Percentiles rank a stretch among this genome's conserved stretches.
These are phyloP conservation scores for Bothriochloa decipiens DNA, from an alignment of 176 grass and related monocot genomes.

Conservation along the genomic window DNA sequence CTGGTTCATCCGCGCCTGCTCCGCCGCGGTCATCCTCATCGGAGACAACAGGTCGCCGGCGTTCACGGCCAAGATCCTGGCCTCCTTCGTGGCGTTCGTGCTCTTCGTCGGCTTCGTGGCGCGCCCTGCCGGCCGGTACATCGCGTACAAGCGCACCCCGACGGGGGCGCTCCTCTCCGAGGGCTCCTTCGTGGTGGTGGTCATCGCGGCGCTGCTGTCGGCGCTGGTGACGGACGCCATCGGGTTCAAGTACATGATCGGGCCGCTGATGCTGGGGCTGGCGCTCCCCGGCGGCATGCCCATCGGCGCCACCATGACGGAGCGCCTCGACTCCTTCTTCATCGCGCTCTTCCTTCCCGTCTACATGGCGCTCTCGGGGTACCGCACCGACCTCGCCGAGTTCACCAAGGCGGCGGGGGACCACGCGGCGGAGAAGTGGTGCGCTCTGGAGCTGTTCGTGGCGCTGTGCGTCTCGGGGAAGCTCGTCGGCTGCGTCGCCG, in stretches of 20 bases:
- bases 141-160: constrained; percentile 44
- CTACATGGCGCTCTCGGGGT: constrained; percentile 69
- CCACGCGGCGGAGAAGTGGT: constrained; percentile 38
- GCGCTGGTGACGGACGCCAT: constrained; percentile 65
- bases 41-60: constrained; percentile 22
- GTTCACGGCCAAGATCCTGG: constrained; percentile 35
- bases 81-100: constrained; percentile 39
- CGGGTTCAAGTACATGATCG: constrained; percentile 72
- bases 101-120: constrained; percentile 52
- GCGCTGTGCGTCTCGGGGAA: constrained; percentile 60
- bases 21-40: neutral
- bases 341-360: constrained; percentile 68
- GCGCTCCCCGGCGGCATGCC: constrained; percentile 79
- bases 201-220: constrained; percentile 57
- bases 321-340: constrained; percentile 79
- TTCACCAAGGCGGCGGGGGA: neutral
- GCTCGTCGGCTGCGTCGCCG: constrained; percentile 59
- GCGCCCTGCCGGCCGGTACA: constrained; percentile 40
- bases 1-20: constrained; percentile 51
- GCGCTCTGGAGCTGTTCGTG: constrained; percentile 69
- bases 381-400: constrained; percentile 69
- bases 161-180: constrained; percentile 46
- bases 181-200: constrained; percentile 60
- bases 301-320: constrained; percentile 69
- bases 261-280: constrained; percentile 69